Conservation (phyloP, 768 basidiomycete species). For the Collybiopsis luxurians region DNA sequence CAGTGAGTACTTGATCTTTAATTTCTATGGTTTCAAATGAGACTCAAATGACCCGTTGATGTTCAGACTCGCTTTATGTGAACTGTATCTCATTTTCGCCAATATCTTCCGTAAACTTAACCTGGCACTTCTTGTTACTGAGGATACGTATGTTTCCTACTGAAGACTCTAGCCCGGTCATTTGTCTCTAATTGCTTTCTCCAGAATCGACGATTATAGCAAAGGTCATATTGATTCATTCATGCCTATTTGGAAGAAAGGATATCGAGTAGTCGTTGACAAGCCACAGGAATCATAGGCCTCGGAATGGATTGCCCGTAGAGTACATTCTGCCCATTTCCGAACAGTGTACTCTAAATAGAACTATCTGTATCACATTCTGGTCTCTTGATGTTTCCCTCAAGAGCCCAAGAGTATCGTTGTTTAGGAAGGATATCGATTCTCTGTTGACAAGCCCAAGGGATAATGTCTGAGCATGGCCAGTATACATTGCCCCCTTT, state of each 20-base stretch:
- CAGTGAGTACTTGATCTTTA: no score
- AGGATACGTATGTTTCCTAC: constrained; percentile 14
- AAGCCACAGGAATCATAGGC: no score
- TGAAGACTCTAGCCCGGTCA: not conserved
- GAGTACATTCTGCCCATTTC: no score
- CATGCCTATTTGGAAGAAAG: not conserved
- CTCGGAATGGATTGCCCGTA: no score
- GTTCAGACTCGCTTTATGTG: constrained; percentile 7
- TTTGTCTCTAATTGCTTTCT: not conserved
- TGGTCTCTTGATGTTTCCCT: no score
- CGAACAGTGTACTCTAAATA: no score
- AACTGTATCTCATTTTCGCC: constrained; percentile 6
- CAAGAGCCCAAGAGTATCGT: no score
- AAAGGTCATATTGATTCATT: not conserved
- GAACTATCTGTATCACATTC: no score
- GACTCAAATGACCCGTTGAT: not conserved
- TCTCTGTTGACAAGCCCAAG: no score
- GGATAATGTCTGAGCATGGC: no score
- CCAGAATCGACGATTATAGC: not conserved
- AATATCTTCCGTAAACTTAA: constrained; percentile 1
- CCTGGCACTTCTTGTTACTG: constrained; percentile 11
- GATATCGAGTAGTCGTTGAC: not conserved
- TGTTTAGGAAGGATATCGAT: no score
- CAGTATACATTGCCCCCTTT: no score
- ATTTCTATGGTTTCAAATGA: constrained; percentile 18